Conservation (phyloP, 1,284 basidiomycete species). For the Pseudozyma tsukubaensis region DNA sequence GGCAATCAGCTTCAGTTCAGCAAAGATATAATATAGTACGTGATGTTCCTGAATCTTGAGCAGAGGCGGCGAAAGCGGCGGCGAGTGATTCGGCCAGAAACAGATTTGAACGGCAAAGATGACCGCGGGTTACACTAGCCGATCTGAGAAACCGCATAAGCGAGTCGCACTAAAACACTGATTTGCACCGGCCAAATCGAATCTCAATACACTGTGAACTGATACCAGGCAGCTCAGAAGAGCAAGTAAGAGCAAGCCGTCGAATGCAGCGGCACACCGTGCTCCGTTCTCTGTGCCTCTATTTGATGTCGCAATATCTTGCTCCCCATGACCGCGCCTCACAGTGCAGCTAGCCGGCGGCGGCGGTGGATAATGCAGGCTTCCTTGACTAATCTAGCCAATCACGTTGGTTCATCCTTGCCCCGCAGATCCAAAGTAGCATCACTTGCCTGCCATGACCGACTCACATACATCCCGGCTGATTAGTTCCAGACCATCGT, state of each 20-base stretch:
- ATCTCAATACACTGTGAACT: no score
- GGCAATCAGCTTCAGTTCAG: no score
- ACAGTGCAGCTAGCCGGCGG: not conserved
- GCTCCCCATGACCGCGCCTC: not conserved
- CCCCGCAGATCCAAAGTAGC: not conserved
- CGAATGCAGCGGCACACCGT: conserved; percentile 23
- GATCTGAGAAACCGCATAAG: conserved; percentile 17
- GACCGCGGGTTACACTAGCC: not conserved
- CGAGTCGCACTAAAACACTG: conserved; percentile 19
- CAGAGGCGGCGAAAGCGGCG: no score
- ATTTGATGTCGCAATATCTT: not conserved
- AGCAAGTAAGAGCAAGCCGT: conserved; percentile 3
- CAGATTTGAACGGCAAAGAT: not conserved
- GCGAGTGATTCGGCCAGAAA: not conserved
- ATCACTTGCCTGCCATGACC: not conserved
- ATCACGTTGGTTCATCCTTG: not conserved
- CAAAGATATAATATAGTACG: no score
- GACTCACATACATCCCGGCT: not conserved
- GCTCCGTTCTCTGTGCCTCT: conserved; percentile 5
- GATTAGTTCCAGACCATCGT: no score
- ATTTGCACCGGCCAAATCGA: conserved; percentile 1
- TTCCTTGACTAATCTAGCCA: conserved; percentile 3
- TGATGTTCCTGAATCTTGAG: no score
- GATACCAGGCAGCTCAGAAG: no score
- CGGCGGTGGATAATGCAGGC: not conserved